Conservation (phyloP, 495 filamentous ascomycete species). For the Halenospora varia region DNA sequence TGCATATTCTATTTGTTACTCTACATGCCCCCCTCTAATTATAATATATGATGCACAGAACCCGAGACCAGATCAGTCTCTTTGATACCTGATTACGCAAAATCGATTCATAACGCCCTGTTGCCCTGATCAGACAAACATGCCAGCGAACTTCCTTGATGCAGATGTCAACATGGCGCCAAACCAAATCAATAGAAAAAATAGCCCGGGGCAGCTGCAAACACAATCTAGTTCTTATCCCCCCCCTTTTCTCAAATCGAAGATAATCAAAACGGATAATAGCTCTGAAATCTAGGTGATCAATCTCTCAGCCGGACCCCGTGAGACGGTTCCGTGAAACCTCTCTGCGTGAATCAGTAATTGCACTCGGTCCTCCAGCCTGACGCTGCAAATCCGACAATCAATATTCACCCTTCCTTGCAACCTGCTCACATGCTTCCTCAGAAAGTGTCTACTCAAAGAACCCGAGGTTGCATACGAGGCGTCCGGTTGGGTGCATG, state of each 20-base stretch:
- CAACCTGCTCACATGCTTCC: constrained; percentile 12
- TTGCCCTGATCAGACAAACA: constrained; percentile 2
- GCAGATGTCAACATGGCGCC: constrained; percentile 3
- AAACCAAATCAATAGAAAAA: not conserved
- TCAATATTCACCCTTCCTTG: not conserved
- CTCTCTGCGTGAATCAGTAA: constrained; percentile 13
- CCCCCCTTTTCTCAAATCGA: not conserved
- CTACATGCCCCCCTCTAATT: not conserved
- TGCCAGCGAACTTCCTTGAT: constrained; percentile 4
- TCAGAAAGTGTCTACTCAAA: constrained; percentile 15
- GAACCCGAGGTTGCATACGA: constrained; percentile 9
- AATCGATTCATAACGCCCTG: not conserved
- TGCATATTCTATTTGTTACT: not conserved
- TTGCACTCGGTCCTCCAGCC: constrained; percentile 1
- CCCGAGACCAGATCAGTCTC: not conserved
- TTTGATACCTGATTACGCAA: not conserved
- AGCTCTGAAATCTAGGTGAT: constrained; percentile 5
- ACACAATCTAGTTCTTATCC: constrained; percentile 4
- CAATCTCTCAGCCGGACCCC: constrained; percentile 3
- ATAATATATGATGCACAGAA: constrained; percentile 3
- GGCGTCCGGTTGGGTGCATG: not conserved
- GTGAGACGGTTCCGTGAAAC: constrained; percentile 12
- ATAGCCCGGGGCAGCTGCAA: not conserved
- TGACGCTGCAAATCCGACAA: constrained; percentile 8
- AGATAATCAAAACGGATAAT: constrained; percentile 3